Percentiles rank a stretch among this genome's conserved stretches.
Conservation (phyloP, 2,329 filamentous ascomycete genomes). For the Zymoseptoria pseudotritici region DNA sequence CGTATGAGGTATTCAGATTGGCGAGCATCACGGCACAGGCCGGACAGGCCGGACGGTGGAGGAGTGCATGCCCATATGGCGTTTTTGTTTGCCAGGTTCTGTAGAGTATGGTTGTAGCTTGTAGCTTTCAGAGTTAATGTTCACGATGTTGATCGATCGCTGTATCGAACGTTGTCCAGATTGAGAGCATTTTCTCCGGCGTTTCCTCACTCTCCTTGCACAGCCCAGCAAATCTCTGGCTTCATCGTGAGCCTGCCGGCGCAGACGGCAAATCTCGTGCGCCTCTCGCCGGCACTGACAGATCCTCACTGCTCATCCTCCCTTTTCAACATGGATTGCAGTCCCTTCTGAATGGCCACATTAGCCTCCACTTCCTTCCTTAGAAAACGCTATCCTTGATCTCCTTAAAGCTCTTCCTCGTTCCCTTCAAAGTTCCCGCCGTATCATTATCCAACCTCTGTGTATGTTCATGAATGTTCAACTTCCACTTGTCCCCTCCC, state of each 20-base stretch:
- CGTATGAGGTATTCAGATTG: neutral
- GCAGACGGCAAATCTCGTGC: neutral
- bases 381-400: constrained; percentile 29
- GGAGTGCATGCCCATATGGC: neutral
- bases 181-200: neutral
- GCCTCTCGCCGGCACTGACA: neutral
- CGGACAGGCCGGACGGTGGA: neutral
- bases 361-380: neutral
- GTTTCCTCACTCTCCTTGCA: neutral
- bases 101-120: neutral
- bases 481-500: constrained; percentile 42
- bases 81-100: neutral
- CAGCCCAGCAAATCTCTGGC: neutral
- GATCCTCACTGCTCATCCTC: neutral
- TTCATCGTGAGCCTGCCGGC: neutral
- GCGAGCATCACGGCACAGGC: neutral
- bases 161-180: neutral
- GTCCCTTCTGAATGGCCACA: neutral
- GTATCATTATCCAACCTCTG: constrained; percentile 91
- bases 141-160: neutral
- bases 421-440: constrained; percentile 56
- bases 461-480: constrained; percentile 84
- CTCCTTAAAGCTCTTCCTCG: constrained; percentile 33
- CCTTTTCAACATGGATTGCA: neutral
- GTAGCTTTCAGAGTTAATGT: neutral